Percentiles rank a stretch among this genome's conserved stretches.
Conservation (phyloP, 202 grass and related monocot genomes). For the Cymbopogon flexuosus region DNA sequence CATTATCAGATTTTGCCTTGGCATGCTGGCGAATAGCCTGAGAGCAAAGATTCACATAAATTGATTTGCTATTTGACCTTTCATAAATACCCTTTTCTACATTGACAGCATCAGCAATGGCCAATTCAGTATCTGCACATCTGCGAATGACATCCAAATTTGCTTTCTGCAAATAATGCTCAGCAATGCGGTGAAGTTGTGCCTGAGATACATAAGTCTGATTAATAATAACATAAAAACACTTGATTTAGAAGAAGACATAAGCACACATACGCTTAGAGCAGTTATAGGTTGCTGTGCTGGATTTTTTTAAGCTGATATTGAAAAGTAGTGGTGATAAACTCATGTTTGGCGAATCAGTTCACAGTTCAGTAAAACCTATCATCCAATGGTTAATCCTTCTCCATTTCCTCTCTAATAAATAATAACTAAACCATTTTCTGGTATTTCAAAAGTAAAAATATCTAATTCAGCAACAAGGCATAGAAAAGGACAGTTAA, state of each 20-base stretch:
- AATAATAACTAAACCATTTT: conserved; percentile 5
- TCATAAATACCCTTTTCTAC: conserved; percentile 75
- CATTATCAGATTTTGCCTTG: conserved; percentile 39
- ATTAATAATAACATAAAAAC: conserved; percentile 30
- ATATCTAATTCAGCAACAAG: not conserved
- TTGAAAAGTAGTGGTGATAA: not conserved
- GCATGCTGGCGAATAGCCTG: conserved; percentile 56
- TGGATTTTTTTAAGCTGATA: not conserved
- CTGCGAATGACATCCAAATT: conserved; percentile 58
- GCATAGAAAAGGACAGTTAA: not conserved
- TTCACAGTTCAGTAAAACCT: not conserved
- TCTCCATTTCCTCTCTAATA: not conserved
- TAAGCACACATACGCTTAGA: not conserved
- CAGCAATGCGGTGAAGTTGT: conserved; percentile 69
- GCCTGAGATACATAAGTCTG: conserved; percentile 55
- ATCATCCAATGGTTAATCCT: not conserved
- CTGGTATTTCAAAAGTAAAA: conserved; percentile 12
- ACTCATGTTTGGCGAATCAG: not conserved
- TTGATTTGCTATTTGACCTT: conserved; percentile 76
- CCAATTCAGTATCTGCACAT: conserved; percentile 89
- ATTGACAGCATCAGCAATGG: conserved; percentile 91
- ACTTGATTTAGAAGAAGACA: not conserved
- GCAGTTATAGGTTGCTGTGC: not conserved
- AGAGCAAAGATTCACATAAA: conserved; percentile 91
- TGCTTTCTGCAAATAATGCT: conserved; percentile 84